Conservation (phyloP, 345 rosid species). For the Chamaenerion angustifolium region DNA sequence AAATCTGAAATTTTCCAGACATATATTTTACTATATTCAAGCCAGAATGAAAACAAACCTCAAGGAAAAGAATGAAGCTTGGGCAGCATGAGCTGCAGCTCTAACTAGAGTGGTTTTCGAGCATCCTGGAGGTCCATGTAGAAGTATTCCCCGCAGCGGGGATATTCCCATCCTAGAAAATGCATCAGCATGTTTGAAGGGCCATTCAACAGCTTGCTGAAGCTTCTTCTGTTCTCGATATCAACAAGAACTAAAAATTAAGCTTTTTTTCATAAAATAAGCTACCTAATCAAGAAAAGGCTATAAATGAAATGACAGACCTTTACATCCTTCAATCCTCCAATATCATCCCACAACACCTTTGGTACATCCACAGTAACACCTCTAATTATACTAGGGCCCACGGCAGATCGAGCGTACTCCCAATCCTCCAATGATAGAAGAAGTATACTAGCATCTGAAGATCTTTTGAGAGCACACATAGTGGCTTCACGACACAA, state of each 20-base stretch:
- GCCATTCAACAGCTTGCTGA: slow-evolving; percentile 90
- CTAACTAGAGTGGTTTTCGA: slow-evolving; percentile 96
- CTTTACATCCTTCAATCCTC: slow-evolving; percentile 67
- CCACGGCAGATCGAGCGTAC: slow-evolving; percentile 53
- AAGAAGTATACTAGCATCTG: slow-evolving; percentile 18
- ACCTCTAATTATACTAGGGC: slow-evolving; percentile 89
- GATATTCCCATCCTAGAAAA: slow-evolving; percentile 66
- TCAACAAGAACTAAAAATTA: not conserved
- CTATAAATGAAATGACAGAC: slow-evolving; percentile 13
- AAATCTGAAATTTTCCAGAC: too few relatives aligned
- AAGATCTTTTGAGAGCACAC: slow-evolving; percentile 43
- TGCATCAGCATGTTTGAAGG: slow-evolving; percentile 65
- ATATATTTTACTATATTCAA: too few relatives aligned
- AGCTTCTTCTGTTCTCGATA: slow-evolving; percentile 55
- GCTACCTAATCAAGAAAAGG: not conserved
- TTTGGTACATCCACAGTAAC: slow-evolving; percentile 80
- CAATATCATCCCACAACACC: slow-evolving; percentile 86
- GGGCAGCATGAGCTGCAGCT: slow-evolving; percentile 88
- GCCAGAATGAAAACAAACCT: slow-evolving; percentile 3
- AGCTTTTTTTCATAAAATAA: too few relatives aligned
- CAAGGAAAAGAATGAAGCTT: slow-evolving; percentile 74
- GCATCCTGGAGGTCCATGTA: slow-evolving; percentile 99
- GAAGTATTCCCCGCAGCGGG: slow-evolving; percentile 71
- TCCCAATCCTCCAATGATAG: slow-evolving; percentile 57
- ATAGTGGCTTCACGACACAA: slow-evolving; percentile 65